These are phyloP conservation scores for Ophiostoma populinum DNA, from an alignment of 2,329 filamentous ascomycete species.

Conservation along the genomic window DNA sequence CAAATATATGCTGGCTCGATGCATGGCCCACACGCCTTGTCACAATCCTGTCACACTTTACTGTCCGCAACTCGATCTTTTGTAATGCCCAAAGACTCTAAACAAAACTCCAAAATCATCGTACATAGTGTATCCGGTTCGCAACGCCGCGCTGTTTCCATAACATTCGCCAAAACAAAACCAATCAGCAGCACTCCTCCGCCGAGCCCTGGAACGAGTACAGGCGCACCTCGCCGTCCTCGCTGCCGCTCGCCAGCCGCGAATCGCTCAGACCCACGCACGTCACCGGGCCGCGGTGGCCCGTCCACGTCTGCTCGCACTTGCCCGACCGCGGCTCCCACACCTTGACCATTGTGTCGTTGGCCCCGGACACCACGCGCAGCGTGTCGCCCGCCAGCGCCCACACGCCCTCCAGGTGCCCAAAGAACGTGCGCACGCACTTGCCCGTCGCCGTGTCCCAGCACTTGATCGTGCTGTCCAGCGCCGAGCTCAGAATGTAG, in stretches of 20 bases:
- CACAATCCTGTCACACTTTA: no score
- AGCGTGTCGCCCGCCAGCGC: slow-evolving; percentile 32
- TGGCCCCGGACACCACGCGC: slow-evolving; percentile 72
- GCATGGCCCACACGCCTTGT: no score
- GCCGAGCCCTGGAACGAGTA: slow-evolving; percentile 50
- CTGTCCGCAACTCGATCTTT: no score
- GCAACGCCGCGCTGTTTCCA: no score
- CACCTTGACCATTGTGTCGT: slow-evolving; percentile 86
- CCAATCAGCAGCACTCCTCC: slow-evolving; percentile 5
- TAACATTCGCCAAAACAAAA: not conserved
- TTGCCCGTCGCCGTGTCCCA: slow-evolving; percentile 76
- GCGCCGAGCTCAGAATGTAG: slow-evolving; percentile 83
- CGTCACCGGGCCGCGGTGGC: slow-evolving; percentile 79
- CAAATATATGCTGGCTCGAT: no score
- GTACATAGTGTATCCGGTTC: no score
- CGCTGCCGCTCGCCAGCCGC: slow-evolving; percentile 76
- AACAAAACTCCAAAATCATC: no score
- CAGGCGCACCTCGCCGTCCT: slow-evolving; percentile 80
- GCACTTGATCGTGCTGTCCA: slow-evolving; percentile 80
- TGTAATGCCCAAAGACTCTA: no score
- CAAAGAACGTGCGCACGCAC: slow-evolving; percentile 86
- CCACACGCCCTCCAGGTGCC: slow-evolving; percentile 94
- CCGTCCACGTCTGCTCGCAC: slow-evolving; percentile 82
- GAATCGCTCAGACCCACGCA: slow-evolving; percentile 85
- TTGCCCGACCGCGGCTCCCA: slow-evolving; percentile 89